These are phyloP conservation scores for Apocynum venetum DNA, from an alignment of 257 asterid genomes.

Conservation along the genomic window DNA sequence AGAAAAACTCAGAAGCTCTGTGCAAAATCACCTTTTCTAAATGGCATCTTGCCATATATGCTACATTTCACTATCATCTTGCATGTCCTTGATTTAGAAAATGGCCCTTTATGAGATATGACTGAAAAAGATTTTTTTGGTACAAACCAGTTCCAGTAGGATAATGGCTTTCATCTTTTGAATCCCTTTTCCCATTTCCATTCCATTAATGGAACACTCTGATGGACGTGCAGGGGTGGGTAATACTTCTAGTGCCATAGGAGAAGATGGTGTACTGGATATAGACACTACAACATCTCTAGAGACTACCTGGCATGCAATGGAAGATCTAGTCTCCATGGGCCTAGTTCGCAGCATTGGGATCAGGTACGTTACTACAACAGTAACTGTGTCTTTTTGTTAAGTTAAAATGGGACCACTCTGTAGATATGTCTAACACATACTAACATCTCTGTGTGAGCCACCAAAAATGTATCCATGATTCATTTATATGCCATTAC, in stretches of 20 bases:
- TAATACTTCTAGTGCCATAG: conserved; percentile 49
- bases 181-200: not conserved
- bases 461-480: not conserved
- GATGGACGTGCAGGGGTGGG: conserved; percentile 43
- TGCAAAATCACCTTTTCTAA: not conserved
- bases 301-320: conserved; percentile 66
- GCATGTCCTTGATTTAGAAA: not conserved
- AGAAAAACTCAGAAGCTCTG: not conserved
- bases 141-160: not conserved
- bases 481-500: not conserved
- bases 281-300: conserved; percentile 54
- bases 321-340: conserved; percentile 54
- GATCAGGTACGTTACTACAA: conserved; percentile 35
- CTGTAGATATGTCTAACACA: not conserved
- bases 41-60: not conserved
- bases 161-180: not conserved
- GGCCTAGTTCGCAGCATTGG: conserved; percentile 68
- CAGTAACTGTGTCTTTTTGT: not conserved
- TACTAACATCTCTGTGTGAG: not conserved
- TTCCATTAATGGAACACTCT: not conserved
- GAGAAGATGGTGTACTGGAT: conserved; percentile 57
- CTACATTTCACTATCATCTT: not conserved
- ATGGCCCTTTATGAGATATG: not conserved
- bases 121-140: not conserved
- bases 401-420: not conserved